Percentiles rank a stretch among this genome's conserved stretches.
Evolutionary conservation across 768 basidiomycete species (phyloP).

Genomic region (Termitomyces eurrhizus): DNA sequence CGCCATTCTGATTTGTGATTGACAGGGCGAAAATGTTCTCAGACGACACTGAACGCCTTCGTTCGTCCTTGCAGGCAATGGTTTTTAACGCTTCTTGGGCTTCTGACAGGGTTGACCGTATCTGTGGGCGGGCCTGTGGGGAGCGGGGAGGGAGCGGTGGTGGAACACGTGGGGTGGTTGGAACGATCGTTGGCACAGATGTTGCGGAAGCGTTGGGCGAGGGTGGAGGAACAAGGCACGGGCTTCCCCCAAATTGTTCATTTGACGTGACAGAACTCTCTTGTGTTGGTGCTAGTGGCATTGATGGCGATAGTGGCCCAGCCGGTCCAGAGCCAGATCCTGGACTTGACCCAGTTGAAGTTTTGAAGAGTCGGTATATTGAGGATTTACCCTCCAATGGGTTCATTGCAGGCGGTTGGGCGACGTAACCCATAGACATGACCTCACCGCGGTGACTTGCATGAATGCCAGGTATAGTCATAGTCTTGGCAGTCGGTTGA

Average conservation of each 20-base stretch:
- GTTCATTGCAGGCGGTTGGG: constrained; percentile 32
- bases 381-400: constrained; percentile 37
- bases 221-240: constrained; percentile 3
- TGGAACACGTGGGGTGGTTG: constrained; percentile 33
- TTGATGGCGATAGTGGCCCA: constrained; percentile 3
- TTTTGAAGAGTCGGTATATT: constrained; percentile 79
- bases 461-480: constrained; percentile 88
- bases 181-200: neutral
- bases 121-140: constrained; percentile 21
- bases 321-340: constrained; percentile 12
- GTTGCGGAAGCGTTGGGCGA: neutral
- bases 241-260: neutral
- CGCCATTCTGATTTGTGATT: neutral
- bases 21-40: constrained; percentile 1
- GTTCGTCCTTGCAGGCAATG: constrained; percentile 47
- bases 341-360: constrained; percentile 28
- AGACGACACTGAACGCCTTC: constrained; percentile 15
- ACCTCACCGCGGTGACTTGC: constrained; percentile 81
- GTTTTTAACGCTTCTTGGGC: constrained; percentile 56
- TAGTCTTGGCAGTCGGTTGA: constrained; percentile 75
- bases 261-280: constrained; percentile 3
- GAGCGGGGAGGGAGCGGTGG: constrained; percentile 50
- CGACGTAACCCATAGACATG: constrained; percentile 79
- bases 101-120: constrained; percentile 18
- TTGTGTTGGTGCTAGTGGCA: constrained; percentile 12